phyloP scores from a whole-genome alignment of 768 basidiomycete species.

The Brasilioporus rufonigricans region DNA sequence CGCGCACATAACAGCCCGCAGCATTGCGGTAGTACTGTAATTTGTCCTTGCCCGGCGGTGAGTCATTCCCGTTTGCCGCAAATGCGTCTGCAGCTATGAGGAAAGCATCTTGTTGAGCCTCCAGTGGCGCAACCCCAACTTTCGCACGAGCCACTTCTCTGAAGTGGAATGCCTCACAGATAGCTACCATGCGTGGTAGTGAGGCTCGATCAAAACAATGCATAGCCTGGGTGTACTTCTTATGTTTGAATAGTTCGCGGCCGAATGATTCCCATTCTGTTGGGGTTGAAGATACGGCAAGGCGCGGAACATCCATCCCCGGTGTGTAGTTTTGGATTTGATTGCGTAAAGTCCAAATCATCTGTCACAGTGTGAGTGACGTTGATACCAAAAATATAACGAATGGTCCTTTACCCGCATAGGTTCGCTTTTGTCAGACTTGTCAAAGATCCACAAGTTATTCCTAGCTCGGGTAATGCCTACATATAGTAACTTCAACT shows the following conservation, averaged over 20 bases:
- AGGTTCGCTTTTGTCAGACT: too few relatives aligned
- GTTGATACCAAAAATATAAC: background rate
- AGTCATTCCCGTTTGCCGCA: conserved; percentile 35
- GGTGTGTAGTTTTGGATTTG: conserved; percentile 51
- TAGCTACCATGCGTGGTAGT: conserved; percentile 39
- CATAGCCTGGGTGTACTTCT: too few relatives aligned
- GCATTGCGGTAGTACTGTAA: conserved; percentile 42
- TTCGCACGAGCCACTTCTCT: conserved; percentile 46
- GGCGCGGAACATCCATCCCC: conserved; percentile 46
- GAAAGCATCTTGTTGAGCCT: conserved; percentile 38
- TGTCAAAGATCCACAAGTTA: too few relatives aligned
- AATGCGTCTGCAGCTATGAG: conserved; percentile 50
- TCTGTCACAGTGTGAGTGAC: background rate
- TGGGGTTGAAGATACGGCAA: conserved; percentile 52
- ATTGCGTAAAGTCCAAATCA: conserved; percentile 32
- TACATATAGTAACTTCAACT: too few relatives aligned
- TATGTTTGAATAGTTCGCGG: conserved; percentile 36
- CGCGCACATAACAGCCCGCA: conserved; percentile 46
- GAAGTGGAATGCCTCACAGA: conserved; percentile 53
- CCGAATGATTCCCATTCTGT: conserved; percentile 48
- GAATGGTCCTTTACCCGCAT: conserved; percentile 33
- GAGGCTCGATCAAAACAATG: conserved; percentile 52
- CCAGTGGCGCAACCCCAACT: conserved; percentile 24
- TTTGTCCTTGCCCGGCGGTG: conserved; percentile 23
- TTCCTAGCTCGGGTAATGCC: too few relatives aligned